A percentile compares a stretch with the other conserved stretches of the same genome.
phyloP scores from a whole-genome alignment of 441 rosid genomes.

The Arabidopsis hybrid region DNA sequence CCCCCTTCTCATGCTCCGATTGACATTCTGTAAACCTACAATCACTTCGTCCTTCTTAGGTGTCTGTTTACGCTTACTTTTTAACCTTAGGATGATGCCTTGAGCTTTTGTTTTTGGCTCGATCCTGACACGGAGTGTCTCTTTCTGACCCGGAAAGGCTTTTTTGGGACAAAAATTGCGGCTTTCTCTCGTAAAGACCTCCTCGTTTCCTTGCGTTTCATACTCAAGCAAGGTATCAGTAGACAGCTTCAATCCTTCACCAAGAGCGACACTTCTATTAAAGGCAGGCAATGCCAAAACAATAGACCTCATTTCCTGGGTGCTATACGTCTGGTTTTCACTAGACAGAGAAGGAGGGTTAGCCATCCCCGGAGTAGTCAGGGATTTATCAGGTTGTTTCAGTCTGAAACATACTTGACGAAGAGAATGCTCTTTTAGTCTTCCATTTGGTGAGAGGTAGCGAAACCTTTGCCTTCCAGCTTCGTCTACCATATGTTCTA shows the following conservation, averaged over 20 bases:
- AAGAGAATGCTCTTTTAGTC: constrained; percentile 58
- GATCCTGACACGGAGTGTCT: constrained; percentile 2
- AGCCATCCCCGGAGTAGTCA: constrained; percentile 22
- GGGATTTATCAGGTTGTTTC: constrained; percentile 28
- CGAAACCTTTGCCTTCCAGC: constrained; percentile 46
- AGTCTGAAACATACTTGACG: constrained; percentile 53
- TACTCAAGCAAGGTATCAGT: constrained; percentile 58
- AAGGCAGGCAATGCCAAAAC: constrained; percentile 41
- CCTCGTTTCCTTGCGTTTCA: constrained; percentile 40
- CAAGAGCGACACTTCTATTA: constrained; percentile 19
- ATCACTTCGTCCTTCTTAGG: constrained; percentile 31
- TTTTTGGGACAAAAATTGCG: background rate
- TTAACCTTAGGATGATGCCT: constrained; percentile 28
- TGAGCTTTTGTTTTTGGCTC: constrained; percentile 33
- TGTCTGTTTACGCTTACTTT: constrained; percentile 42
- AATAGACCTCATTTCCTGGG: constrained; percentile 35
- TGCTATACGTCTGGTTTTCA: constrained; percentile 34
- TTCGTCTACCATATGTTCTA: constrained; percentile 45
- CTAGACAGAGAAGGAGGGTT: constrained; percentile 16
- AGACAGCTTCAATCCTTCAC: constrained; percentile 49
- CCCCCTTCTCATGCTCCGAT: constrained; percentile 40
- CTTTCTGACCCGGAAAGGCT: background rate
- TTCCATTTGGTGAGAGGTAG: constrained; percentile 71
- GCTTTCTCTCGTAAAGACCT: constrained; percentile 7
- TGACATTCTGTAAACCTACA: constrained; percentile 34